Evolutionary conservation across 345 rosid genomes (phyloP).

Genomic region (Linum trigynum): DNA sequence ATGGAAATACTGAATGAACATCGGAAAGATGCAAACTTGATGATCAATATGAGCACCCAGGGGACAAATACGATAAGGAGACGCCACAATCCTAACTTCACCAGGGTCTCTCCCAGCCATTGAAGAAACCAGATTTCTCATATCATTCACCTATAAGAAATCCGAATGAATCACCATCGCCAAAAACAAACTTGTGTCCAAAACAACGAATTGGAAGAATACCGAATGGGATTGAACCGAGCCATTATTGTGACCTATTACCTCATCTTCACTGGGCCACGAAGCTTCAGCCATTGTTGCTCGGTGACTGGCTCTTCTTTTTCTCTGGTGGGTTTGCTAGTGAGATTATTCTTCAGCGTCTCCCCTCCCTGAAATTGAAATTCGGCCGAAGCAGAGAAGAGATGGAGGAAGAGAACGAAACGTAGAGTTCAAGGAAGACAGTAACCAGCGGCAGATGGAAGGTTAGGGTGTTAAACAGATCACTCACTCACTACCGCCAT

Average conservation of each 20-base stretch:
- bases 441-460: too few species aligned
- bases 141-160: conserved; percentile 34
- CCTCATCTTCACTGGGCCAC: conserved; percentile 2
- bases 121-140: conserved; percentile 36
- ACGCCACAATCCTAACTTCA: conserved; percentile 61
- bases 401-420: too few species aligned
- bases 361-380: too few species aligned
- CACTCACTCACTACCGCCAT: too few species aligned
- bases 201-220: neutral
- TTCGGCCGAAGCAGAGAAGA: too few species aligned
- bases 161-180: too few species aligned
- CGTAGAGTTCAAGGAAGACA: too few species aligned
- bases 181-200: too few species aligned
- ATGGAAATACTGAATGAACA: neutral
- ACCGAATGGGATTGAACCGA: neutral
- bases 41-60: conserved; percentile 96
- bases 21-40: conserved; percentile 41
- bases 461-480: too few species aligned
- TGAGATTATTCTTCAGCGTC: too few species aligned
- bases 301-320: neutral
- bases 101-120: conserved; percentile 46
- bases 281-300: neutral
- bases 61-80: conserved; percentile 93
- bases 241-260: neutral
- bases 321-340: too few species aligned